These are phyloP conservation scores for Pleurotus tuoliensis DNA, from an alignment of 768 basidiomycete species.

Conservation along the genomic window DNA sequence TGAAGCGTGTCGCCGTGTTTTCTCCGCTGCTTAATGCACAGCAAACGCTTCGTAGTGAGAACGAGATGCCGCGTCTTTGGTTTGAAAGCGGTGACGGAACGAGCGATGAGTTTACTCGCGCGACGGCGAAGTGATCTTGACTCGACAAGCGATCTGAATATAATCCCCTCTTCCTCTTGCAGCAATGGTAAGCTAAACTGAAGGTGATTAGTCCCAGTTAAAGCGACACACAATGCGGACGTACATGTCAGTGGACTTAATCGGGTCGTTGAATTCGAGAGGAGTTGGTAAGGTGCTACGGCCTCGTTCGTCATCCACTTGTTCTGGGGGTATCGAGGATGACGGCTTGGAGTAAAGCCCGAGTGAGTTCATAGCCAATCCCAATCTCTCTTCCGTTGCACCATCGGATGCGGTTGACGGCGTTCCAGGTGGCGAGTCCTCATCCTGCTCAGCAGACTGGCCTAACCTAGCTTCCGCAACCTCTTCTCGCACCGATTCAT, in stretches of 20 bases:
- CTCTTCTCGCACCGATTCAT: neutral
- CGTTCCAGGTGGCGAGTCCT: constrained; percentile 2
- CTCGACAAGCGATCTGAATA: constrained; percentile 54
- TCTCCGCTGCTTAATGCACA: constrained; percentile 50
- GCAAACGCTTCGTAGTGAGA: constrained; percentile 50
- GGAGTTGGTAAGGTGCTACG: constrained; percentile 52
- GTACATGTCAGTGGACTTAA: constrained; percentile 40
- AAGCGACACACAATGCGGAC: constrained; percentile 12
- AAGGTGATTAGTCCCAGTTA: neutral
- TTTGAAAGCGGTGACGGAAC: constrained; percentile 45
- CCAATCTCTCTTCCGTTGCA: constrained; percentile 12
- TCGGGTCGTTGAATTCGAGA: constrained; percentile 43
- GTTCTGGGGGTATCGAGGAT: neutral
- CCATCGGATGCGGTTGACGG: constrained; percentile 4
- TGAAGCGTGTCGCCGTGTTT: constrained; percentile 25
- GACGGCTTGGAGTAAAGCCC: constrained; percentile 2
- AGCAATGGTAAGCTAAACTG: constrained; percentile 20
- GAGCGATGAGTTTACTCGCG: constrained; percentile 49
- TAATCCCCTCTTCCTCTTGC: constrained; percentile 37
- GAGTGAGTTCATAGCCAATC: constrained; percentile 2
- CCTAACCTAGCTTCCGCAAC: neutral
- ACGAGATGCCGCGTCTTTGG: constrained; percentile 52
- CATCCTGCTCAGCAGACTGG: neutral
- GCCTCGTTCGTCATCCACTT: constrained; percentile 35
- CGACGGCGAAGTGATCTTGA: constrained; percentile 50